Evolutionary conservation across 257 asterid genomes (phyloP).

Genomic region (Craterostigma plantagineum): DNA sequence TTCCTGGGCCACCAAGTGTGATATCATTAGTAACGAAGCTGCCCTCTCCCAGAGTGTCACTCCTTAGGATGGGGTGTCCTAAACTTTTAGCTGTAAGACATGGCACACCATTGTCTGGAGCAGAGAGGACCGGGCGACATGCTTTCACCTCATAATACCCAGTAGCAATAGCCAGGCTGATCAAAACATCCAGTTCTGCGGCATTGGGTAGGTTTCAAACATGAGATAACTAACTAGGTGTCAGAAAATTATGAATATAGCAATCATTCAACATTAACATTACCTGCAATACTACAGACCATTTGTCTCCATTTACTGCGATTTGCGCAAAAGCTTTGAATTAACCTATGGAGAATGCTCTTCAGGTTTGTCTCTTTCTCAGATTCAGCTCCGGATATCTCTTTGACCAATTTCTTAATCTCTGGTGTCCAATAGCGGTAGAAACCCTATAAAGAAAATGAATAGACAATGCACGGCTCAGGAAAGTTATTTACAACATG

Average conservation of each 20-base stretch:
- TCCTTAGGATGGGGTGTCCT: conserved; percentile 82
- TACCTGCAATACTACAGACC: conserved; percentile 75
- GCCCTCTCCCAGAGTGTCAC: conserved; percentile 67
- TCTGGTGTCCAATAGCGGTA: conserved; percentile 80
- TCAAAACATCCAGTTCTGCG: conserved; percentile 90
- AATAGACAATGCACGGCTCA: conserved; percentile 3
- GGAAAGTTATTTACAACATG: conserved; percentile 8
- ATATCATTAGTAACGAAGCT: conserved; percentile 75
- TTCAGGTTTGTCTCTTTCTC: conserved; percentile 78
- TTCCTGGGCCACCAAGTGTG: conserved; percentile 55
- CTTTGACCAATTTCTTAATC: conserved; percentile 40
- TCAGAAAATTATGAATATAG: conserved; percentile 7
- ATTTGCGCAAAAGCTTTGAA: conserved; percentile 53
- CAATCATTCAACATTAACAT: conserved; percentile 1
- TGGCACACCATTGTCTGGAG: conserved; percentile 36
- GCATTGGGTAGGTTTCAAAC: conserved; percentile 9
- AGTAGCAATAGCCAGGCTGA: conserved; percentile 79
- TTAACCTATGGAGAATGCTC: conserved; percentile 70
- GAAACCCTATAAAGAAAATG: conserved; percentile 45
- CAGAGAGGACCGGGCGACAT: conserved; percentile 52
- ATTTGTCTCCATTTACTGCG: conserved; percentile 75
- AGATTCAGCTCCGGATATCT: conserved; percentile 72
- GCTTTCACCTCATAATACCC: conserved; percentile 67
- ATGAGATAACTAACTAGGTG: no score
- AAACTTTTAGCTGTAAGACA: conserved; percentile 45